Percentiles rank a stretch among this genome's conserved stretches.
Conservation (phyloP, 2,329 filamentous ascomycete genomes). For the Aureobasidium pullulans region DNA sequence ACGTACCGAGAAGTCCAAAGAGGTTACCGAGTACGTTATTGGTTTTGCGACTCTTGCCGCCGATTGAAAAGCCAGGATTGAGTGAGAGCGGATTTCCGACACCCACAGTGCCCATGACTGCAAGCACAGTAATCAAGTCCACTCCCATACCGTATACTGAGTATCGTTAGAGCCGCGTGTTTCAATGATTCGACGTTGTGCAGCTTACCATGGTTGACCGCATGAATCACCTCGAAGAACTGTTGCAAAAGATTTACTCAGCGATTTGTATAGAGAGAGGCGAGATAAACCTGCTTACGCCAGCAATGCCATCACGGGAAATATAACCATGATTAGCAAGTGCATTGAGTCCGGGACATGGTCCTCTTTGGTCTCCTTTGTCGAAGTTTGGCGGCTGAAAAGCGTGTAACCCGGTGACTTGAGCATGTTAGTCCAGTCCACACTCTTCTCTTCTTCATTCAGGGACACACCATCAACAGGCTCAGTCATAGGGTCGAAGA, state of each 20-base stretch:
- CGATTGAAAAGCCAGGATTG: constrained; percentile 26
- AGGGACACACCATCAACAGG: not conserved
- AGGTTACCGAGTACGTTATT: constrained; percentile 34
- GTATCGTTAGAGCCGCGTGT: not conserved
- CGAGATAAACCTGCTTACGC: not conserved
- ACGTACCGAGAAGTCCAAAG: constrained; percentile 19
- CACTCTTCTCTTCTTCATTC: not conserved
- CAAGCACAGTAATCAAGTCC: constrained; percentile 24
- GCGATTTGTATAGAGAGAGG: too few relatives aligned
- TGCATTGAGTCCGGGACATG: constrained; percentile 23
- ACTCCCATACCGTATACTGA: constrained; percentile 24
- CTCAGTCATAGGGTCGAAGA: constrained; percentile 8
- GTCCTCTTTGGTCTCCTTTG: constrained; percentile 19
- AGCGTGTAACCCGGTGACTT: constrained; percentile 22
- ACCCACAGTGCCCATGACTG: constrained; percentile 26
- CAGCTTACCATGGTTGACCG: not conserved
- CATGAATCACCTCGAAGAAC: constrained; percentile 2
- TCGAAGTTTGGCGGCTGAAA: constrained; percentile 23
- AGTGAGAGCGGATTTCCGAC: constrained; percentile 35
- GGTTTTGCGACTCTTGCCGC: constrained; percentile 19
- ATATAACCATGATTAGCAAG: constrained; percentile 23
- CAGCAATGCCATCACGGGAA: constrained; percentile 16
- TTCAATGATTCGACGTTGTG: not conserved
- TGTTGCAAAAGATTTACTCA: not conserved
- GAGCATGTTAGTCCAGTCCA: constrained; percentile 14